Percentiles rank a stretch among this genome's conserved stretches.
Conservation (phyloP, 768 basidiomycete species). For the Tremella yokohamensis region DNA sequence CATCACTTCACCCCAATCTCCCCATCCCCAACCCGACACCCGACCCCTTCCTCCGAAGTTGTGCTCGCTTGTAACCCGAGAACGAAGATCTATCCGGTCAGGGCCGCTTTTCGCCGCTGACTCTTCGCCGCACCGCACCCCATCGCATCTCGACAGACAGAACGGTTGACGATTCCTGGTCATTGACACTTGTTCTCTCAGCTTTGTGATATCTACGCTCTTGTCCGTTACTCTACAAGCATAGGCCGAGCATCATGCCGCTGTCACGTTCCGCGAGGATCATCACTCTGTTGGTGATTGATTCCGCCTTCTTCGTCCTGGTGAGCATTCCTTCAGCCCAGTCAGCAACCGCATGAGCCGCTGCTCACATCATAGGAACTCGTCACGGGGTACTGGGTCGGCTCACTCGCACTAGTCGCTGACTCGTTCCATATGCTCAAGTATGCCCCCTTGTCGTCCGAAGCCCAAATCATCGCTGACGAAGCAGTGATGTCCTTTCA, state of each 20-base stretch:
- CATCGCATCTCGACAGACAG: too few species aligned
- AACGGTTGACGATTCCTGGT: too few species aligned
- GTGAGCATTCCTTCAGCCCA: constrained; percentile 53
- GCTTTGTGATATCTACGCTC: too few species aligned
- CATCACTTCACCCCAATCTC: too few species aligned
- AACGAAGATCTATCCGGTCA: too few species aligned
- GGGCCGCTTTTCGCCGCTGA: too few species aligned
- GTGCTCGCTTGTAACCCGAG: too few species aligned
- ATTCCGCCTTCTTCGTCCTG: constrained; percentile 58
- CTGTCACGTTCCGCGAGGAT: constrained; percentile 45
- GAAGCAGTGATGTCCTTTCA: constrained; percentile 86
- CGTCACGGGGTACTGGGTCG: constrained; percentile 80
- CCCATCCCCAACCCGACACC: too few species aligned
- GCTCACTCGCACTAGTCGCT: constrained; percentile 88
- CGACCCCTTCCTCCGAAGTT: too few species aligned
- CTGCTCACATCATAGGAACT: constrained; percentile 25
- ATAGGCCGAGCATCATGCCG: constrained; percentile 22
- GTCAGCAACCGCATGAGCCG: not conserved
- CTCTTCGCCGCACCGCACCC: too few species aligned
- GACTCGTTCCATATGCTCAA: constrained; percentile 99
- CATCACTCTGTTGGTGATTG: constrained; percentile 70
- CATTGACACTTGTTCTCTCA: too few species aligned
- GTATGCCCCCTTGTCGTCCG: constrained; percentile 54
- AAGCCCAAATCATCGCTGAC: constrained; percentile 25
- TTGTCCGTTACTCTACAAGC: not conserved